Base-by-base conservation (phyloP, 495 filamentous ascomycete genomes). In the Penicillium parvum region DNA sequence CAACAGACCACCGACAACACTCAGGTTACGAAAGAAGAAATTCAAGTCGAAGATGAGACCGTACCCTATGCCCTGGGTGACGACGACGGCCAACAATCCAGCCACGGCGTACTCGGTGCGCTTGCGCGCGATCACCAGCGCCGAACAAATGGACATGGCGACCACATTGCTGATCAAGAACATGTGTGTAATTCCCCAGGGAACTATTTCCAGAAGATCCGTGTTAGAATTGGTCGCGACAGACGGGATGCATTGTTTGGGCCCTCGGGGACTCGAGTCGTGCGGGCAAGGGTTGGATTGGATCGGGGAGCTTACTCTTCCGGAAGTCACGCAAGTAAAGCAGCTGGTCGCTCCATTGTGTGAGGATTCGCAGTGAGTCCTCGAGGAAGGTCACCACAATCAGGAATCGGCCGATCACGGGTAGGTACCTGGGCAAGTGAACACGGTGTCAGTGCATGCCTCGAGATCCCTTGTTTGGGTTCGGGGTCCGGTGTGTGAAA, bases 301-400 rank as follows among this genome's bases (percentile, higher is more conserved):
- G 35, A 43, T n/a, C n/a, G 52, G 51, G 37, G 22, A 42, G 60
- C 72, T 58, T 83, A 98, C 92, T 96, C 63, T 88, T 82, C 55
- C 94, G 78, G 72, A 94, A 96, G 55, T 95, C 88, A 60, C 85
- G 82, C 33, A 98, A 82, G 60, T 96, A 98, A 19, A 85, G 67
- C 22, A 98, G 81, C 75, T 98, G 92, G 66, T 97, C 92, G 63
- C 60, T 82, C 92, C 92, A 98, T 83, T 98, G 92, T 49, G 94
- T 97, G 58, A 97, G 74, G 61, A 98, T 98, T 64, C 92, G 80
- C 28, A 98, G 71, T 22, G 90, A 87, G 72, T 98, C 92, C 69
- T 98, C 92, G 46, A 98, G 76, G 73, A 98, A 98, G 49, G 92
- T 98, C 43, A 96, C 92, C 20, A 98, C 92, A 53, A 98, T 98